These are phyloP conservation scores for Vanrija pseudolonga DNA, from an alignment of 1,284 basidiomycete genomes.

Conservation along the genomic window DNA sequence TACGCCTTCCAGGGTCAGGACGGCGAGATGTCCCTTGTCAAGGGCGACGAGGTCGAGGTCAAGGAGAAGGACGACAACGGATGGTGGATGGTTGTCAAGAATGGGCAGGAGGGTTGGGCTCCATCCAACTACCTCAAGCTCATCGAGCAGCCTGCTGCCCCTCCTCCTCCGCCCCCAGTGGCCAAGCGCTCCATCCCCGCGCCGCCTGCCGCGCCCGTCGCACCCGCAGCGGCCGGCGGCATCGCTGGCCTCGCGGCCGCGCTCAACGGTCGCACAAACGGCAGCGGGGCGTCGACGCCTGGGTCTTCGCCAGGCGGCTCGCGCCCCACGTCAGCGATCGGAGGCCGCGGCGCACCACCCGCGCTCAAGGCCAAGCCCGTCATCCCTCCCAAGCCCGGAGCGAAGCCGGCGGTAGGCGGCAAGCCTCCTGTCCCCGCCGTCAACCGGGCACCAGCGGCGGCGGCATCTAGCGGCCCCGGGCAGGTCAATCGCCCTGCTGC, in stretches of 20 bases:
- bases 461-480: conserved; percentile 32
- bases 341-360: conserved; percentile 41
- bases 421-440: conserved; percentile 41
- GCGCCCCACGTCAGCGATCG: conserved; percentile 52
- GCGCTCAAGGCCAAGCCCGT: conserved; percentile 51
- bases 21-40: conserved; percentile 83
- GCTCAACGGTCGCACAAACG: conserved; percentile 42
- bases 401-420: conserved; percentile 29
- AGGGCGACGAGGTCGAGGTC: conserved; percentile 89
- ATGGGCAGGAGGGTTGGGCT: conserved; percentile 83
- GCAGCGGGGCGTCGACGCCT: conserved; percentile 54
- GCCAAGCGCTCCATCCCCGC: conserved; percentile 53
- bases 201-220: conserved; percentile 47
- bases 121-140: conserved; percentile 90
- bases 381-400: conserved; percentile 50
- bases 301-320: conserved; percentile 56
- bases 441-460: conserved; percentile 21
- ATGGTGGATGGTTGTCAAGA: conserved; percentile 96
- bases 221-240: conserved; percentile 53
- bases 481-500: conserved; percentile 49
- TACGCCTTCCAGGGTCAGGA: conserved; percentile 85
- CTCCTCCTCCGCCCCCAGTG: conserved; percentile 64
- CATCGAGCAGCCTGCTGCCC: conserved; percentile 57
- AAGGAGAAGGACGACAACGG: conserved; percentile 89
- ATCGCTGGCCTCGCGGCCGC: conserved; percentile 13